phyloP scores from a whole-genome alignment of 345 rosid genomes.

The Sisymbrium altissimum region DNA sequence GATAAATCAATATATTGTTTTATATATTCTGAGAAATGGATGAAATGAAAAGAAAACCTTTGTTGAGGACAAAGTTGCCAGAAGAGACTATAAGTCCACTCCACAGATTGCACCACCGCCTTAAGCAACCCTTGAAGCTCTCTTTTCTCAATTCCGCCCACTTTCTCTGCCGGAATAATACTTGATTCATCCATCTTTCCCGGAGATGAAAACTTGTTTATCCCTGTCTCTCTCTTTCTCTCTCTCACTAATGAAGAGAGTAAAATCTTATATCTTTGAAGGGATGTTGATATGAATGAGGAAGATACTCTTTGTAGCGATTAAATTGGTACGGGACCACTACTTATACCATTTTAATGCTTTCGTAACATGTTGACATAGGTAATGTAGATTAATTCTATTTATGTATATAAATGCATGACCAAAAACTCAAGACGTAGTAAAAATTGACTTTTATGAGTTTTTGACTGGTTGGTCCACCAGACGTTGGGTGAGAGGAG shows the following conservation, averaged over 20 bases:
- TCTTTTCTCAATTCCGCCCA: constrained; percentile 30
- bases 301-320: constrained; percentile 8
- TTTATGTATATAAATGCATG: constrained; percentile 10
- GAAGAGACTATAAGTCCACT: constrained; percentile 91
- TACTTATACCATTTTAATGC: neutral
- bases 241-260: neutral
- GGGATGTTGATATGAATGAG: constrained; percentile 29
- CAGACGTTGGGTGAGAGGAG: constrained; percentile 47
- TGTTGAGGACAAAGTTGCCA: constrained; percentile 95
- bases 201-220: neutral
- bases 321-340: constrained; percentile 21
- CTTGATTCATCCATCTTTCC: constrained; percentile 18
- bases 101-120: constrained; percentile 83
- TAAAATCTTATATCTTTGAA: constrained; percentile 35
- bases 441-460: constrained; percentile 20
- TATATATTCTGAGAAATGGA: constrained; percentile 1
- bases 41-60: constrained; percentile 46
- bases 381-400: neutral
- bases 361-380: neutral
- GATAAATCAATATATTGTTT: neutral
- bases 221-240: neutral
- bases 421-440: constrained; percentile 3
- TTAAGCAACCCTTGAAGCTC: constrained; percentile 70
- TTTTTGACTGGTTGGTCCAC: constrained; percentile 93
- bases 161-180: constrained; percentile 14